Percentiles rank a stretch among this genome's conserved stretches.
Conservation (phyloP, 306 rosid species). For the Dryas drummondii region DNA sequence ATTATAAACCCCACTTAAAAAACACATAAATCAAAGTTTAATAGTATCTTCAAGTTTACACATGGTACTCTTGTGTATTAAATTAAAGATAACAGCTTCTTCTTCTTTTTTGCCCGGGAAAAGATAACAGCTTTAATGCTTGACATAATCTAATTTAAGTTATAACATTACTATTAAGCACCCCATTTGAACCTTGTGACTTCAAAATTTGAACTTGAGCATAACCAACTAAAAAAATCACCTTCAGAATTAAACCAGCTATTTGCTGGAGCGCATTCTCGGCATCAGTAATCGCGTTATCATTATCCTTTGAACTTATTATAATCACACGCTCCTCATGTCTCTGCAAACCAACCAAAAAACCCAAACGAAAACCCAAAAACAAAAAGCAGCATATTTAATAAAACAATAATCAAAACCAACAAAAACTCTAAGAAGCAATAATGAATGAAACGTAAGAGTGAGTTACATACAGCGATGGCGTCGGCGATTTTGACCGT, state of each 20-base stretch:
- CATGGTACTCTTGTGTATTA: no score
- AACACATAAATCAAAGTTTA: neutral
- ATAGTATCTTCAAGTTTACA: neutral
- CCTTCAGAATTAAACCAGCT: slow-evolving; percentile 75
- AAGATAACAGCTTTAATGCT: neutral
- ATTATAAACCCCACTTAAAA: neutral
- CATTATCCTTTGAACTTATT: slow-evolving; percentile 76
- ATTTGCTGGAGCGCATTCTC: slow-evolving; percentile 84
- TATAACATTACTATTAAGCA: neutral
- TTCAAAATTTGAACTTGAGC: neutral
- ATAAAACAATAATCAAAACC: neutral
- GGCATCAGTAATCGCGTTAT: slow-evolving; percentile 64
- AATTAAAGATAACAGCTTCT: neutral
- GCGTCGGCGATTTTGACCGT: slow-evolving; percentile 86
- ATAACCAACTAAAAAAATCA: slow-evolving; percentile 17
- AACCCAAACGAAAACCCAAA: neutral
- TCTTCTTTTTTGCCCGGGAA: neutral
- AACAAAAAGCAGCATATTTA: neutral
- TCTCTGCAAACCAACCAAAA: slow-evolving; percentile 42
- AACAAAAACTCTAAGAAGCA: slow-evolving; percentile 18
- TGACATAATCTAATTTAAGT: neutral
- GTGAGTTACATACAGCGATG: slow-evolving; percentile 46
- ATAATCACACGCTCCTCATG: slow-evolving; percentile 95
- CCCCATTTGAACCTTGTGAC: neutral
- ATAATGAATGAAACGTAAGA: neutral